Base-by-base conservation (phyloP, 2,329 filamentous ascomycete genomes). In the Colletotrichum aenigma region DNA sequence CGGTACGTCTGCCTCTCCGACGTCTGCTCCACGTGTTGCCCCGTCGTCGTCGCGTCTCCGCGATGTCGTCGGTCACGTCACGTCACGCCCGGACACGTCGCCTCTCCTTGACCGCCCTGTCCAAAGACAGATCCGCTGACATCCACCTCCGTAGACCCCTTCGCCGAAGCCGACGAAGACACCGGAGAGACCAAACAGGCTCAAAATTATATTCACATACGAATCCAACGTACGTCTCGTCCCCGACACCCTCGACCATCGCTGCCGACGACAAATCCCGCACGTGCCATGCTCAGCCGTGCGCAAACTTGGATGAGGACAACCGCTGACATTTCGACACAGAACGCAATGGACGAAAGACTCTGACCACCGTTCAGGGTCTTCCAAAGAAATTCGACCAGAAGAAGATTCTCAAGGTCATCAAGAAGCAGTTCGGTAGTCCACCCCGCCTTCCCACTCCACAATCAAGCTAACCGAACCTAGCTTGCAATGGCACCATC, bases 261-360 rank as follows among this genome's bases (percentile, higher is more conserved):
- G 21, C 4, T 16, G 16, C 15, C 32, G 55, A 60, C 24, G 26
- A 32, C 66, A 38, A 66, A 69, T 75, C 16, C 68, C 71, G 75
- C 76, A 77, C 71, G 64, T 64, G 70, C 67, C 75, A 34, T n/a
- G 52, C 15, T 26, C 18, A 24, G 26, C 30, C 64, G 28, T 69
- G 52, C 52, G 60, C 58, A n/a, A n/a, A 62, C 13, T 34, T 7
- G 28, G 21, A n/a, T 48, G 15, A 7, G 15, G 7, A 43, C 38
- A 55, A 43, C 18, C 26, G 36, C 89, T 91, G 81, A 92, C 85
- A 75, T 78, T 66, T 43, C 72, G 15, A 61, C 64, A 38, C 87
- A 98, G 96, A 99, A 91, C 97, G 97, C 90, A 99, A 99, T 98
- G 97, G 97, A 93, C 97, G 97, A 88, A 99, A 99, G 93, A 98